A percentile compares a stretch with the other conserved stretches of the same genome.
Evolutionary conservation across 495 filamentous ascomycete species (phyloP).

Genomic region (Aspergillus leporis): DNA sequence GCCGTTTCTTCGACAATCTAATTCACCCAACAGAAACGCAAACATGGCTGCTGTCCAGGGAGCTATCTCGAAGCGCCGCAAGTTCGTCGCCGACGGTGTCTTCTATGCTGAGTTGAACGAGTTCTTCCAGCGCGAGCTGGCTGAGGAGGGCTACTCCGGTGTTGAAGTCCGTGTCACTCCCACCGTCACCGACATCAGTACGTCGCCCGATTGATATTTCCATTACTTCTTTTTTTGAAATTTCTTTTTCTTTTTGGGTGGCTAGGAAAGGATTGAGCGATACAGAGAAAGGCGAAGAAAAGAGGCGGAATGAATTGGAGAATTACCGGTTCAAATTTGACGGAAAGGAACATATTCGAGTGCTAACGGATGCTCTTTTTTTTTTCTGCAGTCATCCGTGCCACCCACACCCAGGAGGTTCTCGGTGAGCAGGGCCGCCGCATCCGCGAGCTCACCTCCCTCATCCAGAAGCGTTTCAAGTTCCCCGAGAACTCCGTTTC

Average conservation of each 20-base stretch:
- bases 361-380: conserved; percentile 43
- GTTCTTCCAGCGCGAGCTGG: conserved; percentile 99
- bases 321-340: conserved; percentile 11
- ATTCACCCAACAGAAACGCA: conserved; percentile 41
- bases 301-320: conserved; percentile 16
- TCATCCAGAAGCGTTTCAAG: conserved; percentile 99
- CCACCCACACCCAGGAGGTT: conserved; percentile 99
- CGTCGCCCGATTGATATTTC: conserved; percentile 29
- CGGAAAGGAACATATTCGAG: conserved; percentile 2
- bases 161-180: conserved; percentile 99
- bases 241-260: conserved; percentile 14
- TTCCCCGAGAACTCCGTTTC: conserved; percentile 99
- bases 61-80: conserved; percentile 93
- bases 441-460: conserved; percentile 98
- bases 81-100: conserved; percentile 99
- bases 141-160: conserved; percentile 99
- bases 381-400: conserved; percentile 76
- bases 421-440: conserved; percentile 99
- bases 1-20: conserved; percentile 42
- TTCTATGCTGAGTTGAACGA: conserved; percentile 99
- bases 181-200: conserved; percentile 99
- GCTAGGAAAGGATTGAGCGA: background rate
- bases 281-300: background rate
- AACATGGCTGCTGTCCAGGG: conserved; percentile 69
- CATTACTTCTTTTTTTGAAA: conserved; percentile 18